A percentile compares a stretch with the other conserved stretches of the same genome.
These are phyloP conservation scores for Populus tremula DNA, from an alignment of 345 rosid genomes.

Conservation along the genomic window DNA sequence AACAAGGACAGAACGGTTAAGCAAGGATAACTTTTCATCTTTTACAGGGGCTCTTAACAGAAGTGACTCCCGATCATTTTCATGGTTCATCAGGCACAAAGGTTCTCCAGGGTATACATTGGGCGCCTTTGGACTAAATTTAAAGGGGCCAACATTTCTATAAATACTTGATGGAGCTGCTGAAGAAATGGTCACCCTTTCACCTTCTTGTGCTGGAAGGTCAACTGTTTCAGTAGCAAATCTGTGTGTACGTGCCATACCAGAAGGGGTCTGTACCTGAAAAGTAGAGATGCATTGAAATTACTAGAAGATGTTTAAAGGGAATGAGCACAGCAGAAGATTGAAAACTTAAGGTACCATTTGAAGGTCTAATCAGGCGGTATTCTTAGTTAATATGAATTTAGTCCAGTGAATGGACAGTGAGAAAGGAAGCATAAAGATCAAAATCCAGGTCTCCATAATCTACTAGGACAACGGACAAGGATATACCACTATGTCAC, in stretches of 20 bases:
- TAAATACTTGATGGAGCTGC: conserved; percentile 76
- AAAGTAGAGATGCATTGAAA: conserved; percentile 13
- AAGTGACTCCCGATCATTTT: conserved; percentile 59
- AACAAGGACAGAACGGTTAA: conserved; percentile 57
- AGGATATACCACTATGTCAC: neutral
- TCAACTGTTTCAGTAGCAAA: conserved; percentile 92
- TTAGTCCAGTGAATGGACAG: neutral
- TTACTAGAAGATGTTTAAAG: neutral
- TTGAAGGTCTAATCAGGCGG: neutral
- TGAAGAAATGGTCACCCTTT: conserved; percentile 84
- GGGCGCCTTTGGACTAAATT: conserved; percentile 72
- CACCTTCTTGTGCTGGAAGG: conserved; percentile 93
- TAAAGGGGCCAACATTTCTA: conserved; percentile 78
- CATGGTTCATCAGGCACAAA: conserved; percentile 83
- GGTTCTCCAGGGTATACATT: conserved; percentile 84
- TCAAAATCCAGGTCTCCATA: neutral
- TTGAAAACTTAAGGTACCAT: no score
- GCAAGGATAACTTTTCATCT: conserved; percentile 56
- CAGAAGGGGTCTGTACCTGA: conserved; percentile 86
- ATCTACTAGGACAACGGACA: neutral
- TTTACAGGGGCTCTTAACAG: conserved; percentile 70
- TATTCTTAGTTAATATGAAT: neutral
- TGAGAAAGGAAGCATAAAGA: neutral
- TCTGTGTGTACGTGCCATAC: conserved; percentile 75
- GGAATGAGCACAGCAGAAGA: neutral